phyloP scores from a whole-genome alignment of 768 basidiomycete species.

The Xerocomus spinulosus region DNA sequence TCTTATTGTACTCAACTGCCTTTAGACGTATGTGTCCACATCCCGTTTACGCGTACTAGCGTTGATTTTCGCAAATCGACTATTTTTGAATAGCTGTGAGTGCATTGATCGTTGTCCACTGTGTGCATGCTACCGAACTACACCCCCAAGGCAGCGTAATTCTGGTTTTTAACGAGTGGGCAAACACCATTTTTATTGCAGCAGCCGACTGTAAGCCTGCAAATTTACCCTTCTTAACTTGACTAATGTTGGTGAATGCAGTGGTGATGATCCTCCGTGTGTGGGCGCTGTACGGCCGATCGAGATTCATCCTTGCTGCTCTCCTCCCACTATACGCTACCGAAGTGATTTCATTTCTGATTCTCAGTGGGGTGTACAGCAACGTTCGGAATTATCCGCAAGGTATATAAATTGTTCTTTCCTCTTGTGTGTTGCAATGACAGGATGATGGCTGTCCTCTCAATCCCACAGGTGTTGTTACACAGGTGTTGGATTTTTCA shows the following conservation, averaged over 20 bases:
- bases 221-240: neutral
- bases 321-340: neutral
- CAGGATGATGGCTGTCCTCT: too few relatives aligned
- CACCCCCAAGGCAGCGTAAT: neutral
- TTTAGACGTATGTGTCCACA: too few relatives aligned
- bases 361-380: neutral
- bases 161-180: neutral
- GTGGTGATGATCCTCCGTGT: neutral
- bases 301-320: neutral
- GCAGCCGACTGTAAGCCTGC: neutral
- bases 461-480: neutral
- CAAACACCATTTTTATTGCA: neutral
- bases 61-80: too few relatives aligned
- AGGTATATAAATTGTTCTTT: neutral
- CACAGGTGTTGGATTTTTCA: neutral
- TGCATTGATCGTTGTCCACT: neutral
- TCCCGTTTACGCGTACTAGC: too few relatives aligned
- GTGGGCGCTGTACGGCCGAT: neutral
- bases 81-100: constrained; percentile 9
- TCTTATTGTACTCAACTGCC: too few relatives aligned
- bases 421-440: neutral
- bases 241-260: neutral
- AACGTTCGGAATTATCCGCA: neutral
- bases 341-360: neutral
- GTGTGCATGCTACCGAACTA: neutral